phyloP scores from a whole-genome alignment of 441 rosid genomes.

The Eruca vesicaria region DNA sequence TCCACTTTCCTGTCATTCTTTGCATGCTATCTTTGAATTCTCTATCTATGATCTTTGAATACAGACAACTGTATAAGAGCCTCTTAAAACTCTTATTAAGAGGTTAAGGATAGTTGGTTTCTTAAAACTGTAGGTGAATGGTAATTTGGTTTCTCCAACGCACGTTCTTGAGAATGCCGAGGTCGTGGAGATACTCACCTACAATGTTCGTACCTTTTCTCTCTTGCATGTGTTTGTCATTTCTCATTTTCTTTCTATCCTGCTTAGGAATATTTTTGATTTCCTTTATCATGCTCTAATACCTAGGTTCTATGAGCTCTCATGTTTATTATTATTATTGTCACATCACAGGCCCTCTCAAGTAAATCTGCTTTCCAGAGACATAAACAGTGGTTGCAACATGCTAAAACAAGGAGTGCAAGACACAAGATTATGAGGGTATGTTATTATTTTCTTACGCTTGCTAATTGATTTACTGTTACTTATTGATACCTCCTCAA shows the following conservation, averaged over 20 bases:
- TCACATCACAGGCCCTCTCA: slow-evolving; percentile 66
- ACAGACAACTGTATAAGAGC: slow-evolving; percentile 4
- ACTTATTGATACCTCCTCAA: slow-evolving; percentile 11
- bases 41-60: slow-evolving; percentile 1
- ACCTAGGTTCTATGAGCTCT: slow-evolving; percentile 1
- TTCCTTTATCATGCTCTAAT: slow-evolving; percentile 8
- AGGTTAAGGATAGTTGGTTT: neutral
- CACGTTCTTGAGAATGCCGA: slow-evolving; percentile 92
- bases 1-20: slow-evolving; percentile 3
- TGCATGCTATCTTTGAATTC: neutral
- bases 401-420: slow-evolving; percentile 97
- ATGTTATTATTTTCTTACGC: neutral
- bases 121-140: slow-evolving; percentile 70
- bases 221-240: slow-evolving; percentile 10
- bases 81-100: too few species aligned
- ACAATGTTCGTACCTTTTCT: slow-evolving; percentile 60
- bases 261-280: neutral
- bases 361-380: slow-evolving; percentile 93
- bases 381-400: slow-evolving; percentile 95
- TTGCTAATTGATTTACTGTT: neutral
- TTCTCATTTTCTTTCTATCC: slow-evolving; percentile 5
- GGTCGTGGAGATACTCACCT: slow-evolving; percentile 96
- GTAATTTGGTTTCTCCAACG: slow-evolving; percentile 83
- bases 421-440: slow-evolving; percentile 98
- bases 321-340: neutral